A percentile compares a stretch with the other conserved stretches of the same genome.
phyloP scores from a whole-genome alignment of 2,329 filamentous ascomycete species.

The Stenocarpella maydis region DNA sequence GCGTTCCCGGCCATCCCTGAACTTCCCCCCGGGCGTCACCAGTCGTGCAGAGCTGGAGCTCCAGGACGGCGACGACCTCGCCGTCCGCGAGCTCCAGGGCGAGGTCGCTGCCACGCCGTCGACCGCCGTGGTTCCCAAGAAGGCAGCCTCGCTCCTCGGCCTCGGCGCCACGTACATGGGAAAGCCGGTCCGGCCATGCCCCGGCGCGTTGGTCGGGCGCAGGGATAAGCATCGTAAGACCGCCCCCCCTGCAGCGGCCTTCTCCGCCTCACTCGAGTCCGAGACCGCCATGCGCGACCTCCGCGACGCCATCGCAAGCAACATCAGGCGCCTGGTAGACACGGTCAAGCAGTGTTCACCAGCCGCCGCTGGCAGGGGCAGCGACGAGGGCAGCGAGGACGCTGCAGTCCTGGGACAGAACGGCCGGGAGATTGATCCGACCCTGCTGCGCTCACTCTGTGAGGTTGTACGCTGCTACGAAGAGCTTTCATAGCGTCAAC shows the following conservation, averaged over 20 bases:
- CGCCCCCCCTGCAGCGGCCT: neutral
- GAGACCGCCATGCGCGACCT: slow-evolving; percentile 54
- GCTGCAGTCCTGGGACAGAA: slow-evolving; percentile 28
- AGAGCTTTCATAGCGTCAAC: slow-evolving; percentile 39
- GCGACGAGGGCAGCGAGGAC: slow-evolving; percentile 26
- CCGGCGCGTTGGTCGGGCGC: slow-evolving; percentile 32
- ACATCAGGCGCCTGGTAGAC: slow-evolving; percentile 59
- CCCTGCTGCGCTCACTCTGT: slow-evolving; percentile 51
- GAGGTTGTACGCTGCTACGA: slow-evolving; percentile 53
- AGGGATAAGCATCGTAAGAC: slow-evolving; percentile 36
- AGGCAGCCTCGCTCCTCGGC: slow-evolving; percentile 61
- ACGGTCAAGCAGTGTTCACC: slow-evolving; percentile 49
- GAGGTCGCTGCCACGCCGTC: slow-evolving; percentile 39
- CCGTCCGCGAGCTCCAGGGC: slow-evolving; percentile 31
- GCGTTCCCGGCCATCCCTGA: slow-evolving; percentile 14
- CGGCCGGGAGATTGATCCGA: slow-evolving; percentile 44
- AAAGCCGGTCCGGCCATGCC: slow-evolving; percentile 32
- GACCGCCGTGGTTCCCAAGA: slow-evolving; percentile 53
- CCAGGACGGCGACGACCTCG: slow-evolving; percentile 31
- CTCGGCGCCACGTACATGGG: slow-evolving; percentile 45
- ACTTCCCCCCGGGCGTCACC: slow-evolving; percentile 33
- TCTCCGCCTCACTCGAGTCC: slow-evolving; percentile 31
- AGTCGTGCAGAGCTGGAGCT: slow-evolving; percentile 34
- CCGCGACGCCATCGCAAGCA: slow-evolving; percentile 58
- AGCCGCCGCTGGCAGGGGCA: slow-evolving; percentile 17